A percentile compares a stretch with the other conserved stretches of the same genome.
Conservation (phyloP, 2,329 filamentous ascomycete genomes). For the Cladosporium halotolerans region DNA sequence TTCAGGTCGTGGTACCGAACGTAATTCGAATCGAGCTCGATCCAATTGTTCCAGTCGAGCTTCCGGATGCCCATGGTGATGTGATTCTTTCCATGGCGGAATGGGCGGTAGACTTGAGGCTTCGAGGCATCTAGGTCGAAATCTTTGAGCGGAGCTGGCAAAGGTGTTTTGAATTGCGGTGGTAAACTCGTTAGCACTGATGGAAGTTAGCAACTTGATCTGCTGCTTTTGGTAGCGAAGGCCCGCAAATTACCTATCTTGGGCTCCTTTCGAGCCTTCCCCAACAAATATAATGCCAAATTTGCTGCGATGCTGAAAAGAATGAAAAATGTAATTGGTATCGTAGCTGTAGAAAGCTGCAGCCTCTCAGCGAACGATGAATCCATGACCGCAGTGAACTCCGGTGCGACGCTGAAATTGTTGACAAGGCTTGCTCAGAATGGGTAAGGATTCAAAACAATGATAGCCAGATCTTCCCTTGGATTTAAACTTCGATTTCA, state of each 20-base stretch:
- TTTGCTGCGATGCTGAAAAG: background rate
- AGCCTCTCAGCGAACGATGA: background rate
- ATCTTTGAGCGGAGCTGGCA: background rate
- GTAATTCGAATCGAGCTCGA: conserved; percentile 7
- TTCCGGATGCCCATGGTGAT: conserved; percentile 9
- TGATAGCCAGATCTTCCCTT: too few species aligned
- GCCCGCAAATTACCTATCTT: too few species aligned
- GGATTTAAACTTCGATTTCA: too few species aligned
- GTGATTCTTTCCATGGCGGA: conserved; percentile 4
- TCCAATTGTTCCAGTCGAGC: conserved; percentile 6
- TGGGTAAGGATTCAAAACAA: too few species aligned
- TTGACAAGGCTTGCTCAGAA: too few species aligned
- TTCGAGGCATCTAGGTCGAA: conserved; percentile 8
- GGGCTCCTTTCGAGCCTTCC: too few species aligned
- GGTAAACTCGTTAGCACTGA: background rate
- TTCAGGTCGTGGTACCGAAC: conserved; percentile 3
- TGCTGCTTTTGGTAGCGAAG: background rate
- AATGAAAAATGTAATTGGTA: background rate
- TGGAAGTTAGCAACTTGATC: background rate
- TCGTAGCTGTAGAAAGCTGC: background rate
- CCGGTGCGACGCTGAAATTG: too few species aligned
- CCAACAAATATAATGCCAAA: background rate
- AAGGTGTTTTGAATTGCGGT: conserved; percentile 4
- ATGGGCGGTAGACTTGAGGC: conserved; percentile 3
- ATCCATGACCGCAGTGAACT: background rate